phyloP scores from a whole-genome alignment of 805 yeast species.

The Wickerhamomyces bisporus region DNA sequence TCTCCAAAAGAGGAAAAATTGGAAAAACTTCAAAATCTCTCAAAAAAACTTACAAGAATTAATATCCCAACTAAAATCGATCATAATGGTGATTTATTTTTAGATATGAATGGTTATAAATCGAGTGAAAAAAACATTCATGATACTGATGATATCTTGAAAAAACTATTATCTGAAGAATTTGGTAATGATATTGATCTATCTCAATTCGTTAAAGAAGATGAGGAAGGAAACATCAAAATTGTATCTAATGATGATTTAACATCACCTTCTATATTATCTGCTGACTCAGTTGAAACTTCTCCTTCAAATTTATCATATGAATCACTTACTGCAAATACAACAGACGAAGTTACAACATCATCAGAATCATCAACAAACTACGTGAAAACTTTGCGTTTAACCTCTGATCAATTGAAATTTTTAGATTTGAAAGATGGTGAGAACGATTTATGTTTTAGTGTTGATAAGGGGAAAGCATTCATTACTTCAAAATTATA shows the following conservation, averaged over 20 bases:
- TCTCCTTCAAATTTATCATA: constrained; percentile 1
- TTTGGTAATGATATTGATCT: constrained; percentile 50
- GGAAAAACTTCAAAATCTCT: constrained; percentile 56
- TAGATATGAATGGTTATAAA: constrained; percentile 96
- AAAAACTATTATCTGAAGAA: constrained; percentile 71
- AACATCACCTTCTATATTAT: constrained; percentile 5
- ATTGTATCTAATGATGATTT: constrained; percentile 36
- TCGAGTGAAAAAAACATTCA: constrained; percentile 74
- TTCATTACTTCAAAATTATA: constrained; percentile 66
- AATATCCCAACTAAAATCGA: constrained; percentile 87
- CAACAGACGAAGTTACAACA: constrained; percentile 3
- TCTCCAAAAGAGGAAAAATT: constrained; percentile 37
- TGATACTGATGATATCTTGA: constrained; percentile 70
- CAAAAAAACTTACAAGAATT: constrained; percentile 57
- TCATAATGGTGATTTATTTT: constrained; percentile 80
- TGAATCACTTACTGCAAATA: neutral
- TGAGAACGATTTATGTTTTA: constrained; percentile 69
- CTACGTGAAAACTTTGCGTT: constrained; percentile 81
- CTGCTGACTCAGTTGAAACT: constrained; percentile 3
- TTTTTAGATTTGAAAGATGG: constrained; percentile 72
- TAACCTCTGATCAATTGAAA: constrained; percentile 85
- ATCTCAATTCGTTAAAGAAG: constrained; percentile 44
- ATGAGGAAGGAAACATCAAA: constrained; percentile 62
- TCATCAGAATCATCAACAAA: constrained; percentile 23
- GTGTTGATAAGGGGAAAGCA: constrained; percentile 80